These are phyloP conservation scores for Drechslerella coelobrocha DNA, from an alignment of 2,329 filamentous ascomycete species.

Conservation along the genomic window DNA sequence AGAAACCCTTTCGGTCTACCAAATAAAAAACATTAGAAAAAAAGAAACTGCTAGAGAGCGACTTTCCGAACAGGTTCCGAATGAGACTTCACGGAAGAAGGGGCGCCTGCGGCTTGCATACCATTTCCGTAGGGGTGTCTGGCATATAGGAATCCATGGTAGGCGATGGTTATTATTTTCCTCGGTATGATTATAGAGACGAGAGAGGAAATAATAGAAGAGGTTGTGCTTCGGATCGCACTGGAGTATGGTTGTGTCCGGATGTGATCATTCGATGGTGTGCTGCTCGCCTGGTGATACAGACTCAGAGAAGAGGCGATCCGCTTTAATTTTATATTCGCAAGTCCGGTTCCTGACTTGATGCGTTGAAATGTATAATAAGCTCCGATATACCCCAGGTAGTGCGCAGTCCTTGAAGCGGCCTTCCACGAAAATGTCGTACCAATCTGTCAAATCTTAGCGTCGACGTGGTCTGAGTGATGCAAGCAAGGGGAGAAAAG, in stretches of 20 bases:
- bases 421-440: conserved; percentile 36
- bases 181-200: conserved; percentile 5
- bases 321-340: conserved; percentile 51
- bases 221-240: conserved; percentile 97
- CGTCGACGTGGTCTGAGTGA: conserved; percentile 48
- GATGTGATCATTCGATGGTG: conserved; percentile 50
- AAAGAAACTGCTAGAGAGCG: conserved; percentile 8
- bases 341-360: conserved; percentile 16
- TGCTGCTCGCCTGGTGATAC: conserved; percentile 51
- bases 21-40: conserved; percentile 8
- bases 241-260: conserved; percentile 57
- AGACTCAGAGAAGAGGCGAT: conserved; percentile 49
- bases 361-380: conserved; percentile 48
- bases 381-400: conserved; percentile 42
- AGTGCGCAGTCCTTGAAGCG: conserved; percentile 44
- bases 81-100: conserved; percentile 25
- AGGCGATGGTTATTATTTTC: conserved; percentile 5
- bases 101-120: conserved; percentile 18
- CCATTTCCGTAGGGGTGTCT: conserved; percentile 44
- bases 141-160: conserved; percentile 45
- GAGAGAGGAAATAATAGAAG: conserved; percentile 75
- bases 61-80: conserved; percentile 1
- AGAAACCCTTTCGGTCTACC: conserved; percentile 30
- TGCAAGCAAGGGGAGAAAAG: conserved; percentile 35
- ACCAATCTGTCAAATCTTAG: conserved; percentile 50